Conservation (phyloP, 2,329 filamentous ascomycete genomes). For the Penicillium sp. region DNA sequence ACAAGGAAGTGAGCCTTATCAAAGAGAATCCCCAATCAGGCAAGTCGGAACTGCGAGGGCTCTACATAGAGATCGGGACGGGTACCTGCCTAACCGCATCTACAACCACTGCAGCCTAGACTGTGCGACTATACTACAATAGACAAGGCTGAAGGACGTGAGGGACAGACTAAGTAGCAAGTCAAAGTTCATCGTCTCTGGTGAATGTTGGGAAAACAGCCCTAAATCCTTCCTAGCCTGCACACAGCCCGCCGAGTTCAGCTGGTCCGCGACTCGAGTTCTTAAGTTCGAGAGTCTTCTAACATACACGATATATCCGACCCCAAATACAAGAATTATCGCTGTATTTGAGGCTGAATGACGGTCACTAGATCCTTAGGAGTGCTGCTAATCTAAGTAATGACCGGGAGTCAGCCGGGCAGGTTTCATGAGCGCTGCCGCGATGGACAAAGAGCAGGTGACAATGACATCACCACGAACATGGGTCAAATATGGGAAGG, state of each 20-base stretch:
- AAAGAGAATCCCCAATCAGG: background rate
- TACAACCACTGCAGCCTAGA: slow-evolving; percentile 16
- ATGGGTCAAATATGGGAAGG: background rate
- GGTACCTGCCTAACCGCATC: slow-evolving; percentile 19
- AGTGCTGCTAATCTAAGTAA: background rate
- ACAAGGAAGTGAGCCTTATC: slow-evolving; percentile 7
- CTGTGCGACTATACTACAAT: background rate
- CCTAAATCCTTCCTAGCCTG: background rate
- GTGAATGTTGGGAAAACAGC: slow-evolving; percentile 3
- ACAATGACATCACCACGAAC: slow-evolving; percentile 8
- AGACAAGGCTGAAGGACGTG: slow-evolving; percentile 7
- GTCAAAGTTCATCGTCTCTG: background rate
- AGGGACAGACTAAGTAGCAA: background rate
- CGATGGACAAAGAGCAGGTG: slow-evolving; percentile 19
- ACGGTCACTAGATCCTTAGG: background rate
- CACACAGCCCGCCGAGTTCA: slow-evolving; percentile 15
- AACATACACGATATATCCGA: background rate
- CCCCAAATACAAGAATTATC: background rate
- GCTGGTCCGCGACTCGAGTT: background rate
- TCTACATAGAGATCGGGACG: background rate
- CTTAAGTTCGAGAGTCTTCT: background rate
- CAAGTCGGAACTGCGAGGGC: background rate
- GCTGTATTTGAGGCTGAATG: background rate
- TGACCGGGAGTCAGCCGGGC: slow-evolving; percentile 29
- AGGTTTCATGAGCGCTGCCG: slow-evolving; percentile 3